These are phyloP conservation scores for Syzygium aqueum DNA, from an alignment of 345 rosid species.

Conservation along the genomic window DNA sequence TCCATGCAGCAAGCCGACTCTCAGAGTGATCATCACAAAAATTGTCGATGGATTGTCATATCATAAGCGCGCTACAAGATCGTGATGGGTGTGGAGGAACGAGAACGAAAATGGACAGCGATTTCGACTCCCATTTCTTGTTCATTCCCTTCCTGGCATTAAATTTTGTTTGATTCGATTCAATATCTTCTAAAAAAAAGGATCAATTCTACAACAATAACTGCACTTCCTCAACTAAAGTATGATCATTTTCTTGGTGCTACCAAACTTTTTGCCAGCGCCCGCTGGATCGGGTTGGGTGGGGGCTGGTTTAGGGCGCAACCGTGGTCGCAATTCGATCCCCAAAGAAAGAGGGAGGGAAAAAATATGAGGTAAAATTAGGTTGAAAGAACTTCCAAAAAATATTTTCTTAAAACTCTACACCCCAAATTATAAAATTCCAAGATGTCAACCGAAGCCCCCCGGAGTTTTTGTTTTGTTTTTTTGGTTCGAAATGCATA, in stretches of 20 bases:
- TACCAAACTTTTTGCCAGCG: not conserved
- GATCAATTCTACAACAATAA: not conserved
- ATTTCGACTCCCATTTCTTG: not conserved
- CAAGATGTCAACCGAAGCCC: not conserved
- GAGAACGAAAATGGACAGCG: not conserved
- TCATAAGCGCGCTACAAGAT: not conserved
- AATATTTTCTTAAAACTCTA: not conserved
- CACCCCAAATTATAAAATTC: not conserved
- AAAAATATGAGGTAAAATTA: not conserved
- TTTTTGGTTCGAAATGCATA: not conserved
- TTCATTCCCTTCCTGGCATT: not conserved
- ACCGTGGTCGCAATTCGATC: not conserved
- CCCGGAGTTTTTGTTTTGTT: not conserved
- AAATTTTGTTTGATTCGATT: not conserved
- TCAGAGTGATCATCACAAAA: not conserved
- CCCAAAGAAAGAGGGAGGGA: not conserved
- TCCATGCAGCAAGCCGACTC: not conserved
- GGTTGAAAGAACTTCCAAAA: not conserved
- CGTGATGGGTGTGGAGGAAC: not conserved
- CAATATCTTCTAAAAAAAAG: not conserved
- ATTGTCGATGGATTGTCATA: not conserved
- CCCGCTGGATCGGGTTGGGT: not conserved
- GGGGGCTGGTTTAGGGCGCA: not conserved
- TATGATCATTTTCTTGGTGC: not conserved
- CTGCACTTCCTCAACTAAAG: not conserved